These are phyloP conservation scores for Ajuga reptans DNA, from an alignment of 305 asterid species.

Conservation along the genomic window DNA sequence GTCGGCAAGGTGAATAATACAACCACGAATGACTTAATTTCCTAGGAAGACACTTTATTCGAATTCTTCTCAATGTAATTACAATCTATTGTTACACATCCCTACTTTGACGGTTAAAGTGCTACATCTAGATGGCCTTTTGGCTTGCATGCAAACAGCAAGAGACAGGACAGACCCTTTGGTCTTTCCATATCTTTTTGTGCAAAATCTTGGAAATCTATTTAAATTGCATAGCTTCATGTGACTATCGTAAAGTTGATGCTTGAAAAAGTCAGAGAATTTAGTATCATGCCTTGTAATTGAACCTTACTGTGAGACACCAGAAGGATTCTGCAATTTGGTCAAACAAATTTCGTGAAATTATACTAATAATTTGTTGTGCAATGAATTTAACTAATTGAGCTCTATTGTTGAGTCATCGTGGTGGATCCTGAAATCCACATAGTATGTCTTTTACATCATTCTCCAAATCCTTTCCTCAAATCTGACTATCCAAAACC, in stretches of 20 bases:
- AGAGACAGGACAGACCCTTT: neutral
- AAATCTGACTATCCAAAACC: neutral
- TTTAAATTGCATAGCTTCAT: neutral
- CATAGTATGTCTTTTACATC: neutral
- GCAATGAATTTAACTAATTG: neutral
- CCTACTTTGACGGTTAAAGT: neutral
- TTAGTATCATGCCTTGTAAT: neutral
- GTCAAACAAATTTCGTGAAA: neutral
- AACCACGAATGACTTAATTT: neutral
- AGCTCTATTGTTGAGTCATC: neutral
- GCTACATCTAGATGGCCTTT: neutral
- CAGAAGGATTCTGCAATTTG: neutral
- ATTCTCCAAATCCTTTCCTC: neutral
- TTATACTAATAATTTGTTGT: neutral
- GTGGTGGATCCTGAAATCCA: neutral
- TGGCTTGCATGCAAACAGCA: neutral
- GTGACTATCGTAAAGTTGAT: neutral
- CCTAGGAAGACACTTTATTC: neutral
- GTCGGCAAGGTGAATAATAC: neutral
- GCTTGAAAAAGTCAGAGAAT: neutral
- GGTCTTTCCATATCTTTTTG: neutral
- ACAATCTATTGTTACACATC: neutral
- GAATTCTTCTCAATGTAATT: neutral
- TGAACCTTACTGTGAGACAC: slow-evolving; percentile 1
- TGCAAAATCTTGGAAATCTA: neutral